Conservation (phyloP, 176 grass and related monocot genomes). For the Areca catechu region DNA sequence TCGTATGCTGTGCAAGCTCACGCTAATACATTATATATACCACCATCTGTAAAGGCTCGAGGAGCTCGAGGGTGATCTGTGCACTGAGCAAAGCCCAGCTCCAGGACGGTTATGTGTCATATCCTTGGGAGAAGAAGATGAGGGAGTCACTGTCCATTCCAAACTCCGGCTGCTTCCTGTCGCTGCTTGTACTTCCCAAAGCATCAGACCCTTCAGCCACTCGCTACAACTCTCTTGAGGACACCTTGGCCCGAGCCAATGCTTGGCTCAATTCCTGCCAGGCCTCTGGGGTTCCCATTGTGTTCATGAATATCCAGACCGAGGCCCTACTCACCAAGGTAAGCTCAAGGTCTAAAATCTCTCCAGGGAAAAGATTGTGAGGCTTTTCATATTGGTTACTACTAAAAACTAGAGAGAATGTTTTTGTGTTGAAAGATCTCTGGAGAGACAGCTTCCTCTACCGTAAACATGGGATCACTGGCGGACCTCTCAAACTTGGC, state of each 20-base stretch:
- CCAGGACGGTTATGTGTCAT: slow-evolving; percentile 41
- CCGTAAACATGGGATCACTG: slow-evolving; percentile 72
- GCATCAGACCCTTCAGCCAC: slow-evolving; percentile 37
- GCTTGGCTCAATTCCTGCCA: slow-evolving; percentile 68
- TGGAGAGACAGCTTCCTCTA: slow-evolving; percentile 81
- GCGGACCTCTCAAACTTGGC: slow-evolving; percentile 78
- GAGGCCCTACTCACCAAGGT: slow-evolving; percentile 91
- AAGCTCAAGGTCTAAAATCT: background rate
- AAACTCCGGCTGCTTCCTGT: slow-evolving; percentile 49
- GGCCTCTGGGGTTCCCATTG: slow-evolving; percentile 48
- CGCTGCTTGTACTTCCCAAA: slow-evolving; percentile 70
- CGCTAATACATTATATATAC: background rate
- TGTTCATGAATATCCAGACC: slow-evolving; percentile 62
- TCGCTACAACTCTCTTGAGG: slow-evolving; percentile 60
- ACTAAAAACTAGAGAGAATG: background rate
- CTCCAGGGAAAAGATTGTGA: too few relatives aligned
- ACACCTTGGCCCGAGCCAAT: slow-evolving; percentile 77
- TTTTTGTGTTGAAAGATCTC: slow-evolving; percentile 50
- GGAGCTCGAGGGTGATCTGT: slow-evolving; percentile 39
- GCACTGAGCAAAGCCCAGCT: slow-evolving; percentile 51
- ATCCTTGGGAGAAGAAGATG: slow-evolving; percentile 95
- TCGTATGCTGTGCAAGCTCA: background rate
- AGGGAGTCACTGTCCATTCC: slow-evolving; percentile 42
- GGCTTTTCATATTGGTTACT: too few relatives aligned
- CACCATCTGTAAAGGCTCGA: slow-evolving; percentile 25